Percentiles rank a stretch among this genome's conserved stretches.
Evolutionary conservation across 2,329 filamentous ascomycete species (phyloP).

Genomic region (Pezicula neosporulosa): DNA sequence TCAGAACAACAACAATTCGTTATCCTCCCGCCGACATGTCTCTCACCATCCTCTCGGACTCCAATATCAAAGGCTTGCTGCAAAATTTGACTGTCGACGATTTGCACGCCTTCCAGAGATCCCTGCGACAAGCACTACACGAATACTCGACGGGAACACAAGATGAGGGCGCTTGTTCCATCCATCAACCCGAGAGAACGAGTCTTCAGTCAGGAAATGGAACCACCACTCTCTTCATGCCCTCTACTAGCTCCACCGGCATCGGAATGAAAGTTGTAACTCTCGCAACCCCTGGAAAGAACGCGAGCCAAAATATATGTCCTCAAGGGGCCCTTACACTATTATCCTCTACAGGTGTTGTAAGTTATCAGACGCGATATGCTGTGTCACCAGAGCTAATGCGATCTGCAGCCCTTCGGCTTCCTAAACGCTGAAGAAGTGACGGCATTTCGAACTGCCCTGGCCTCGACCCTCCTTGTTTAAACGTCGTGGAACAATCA

Average conservation of each 20-base stretch:
- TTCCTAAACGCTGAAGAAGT: constrained; percentile 71
- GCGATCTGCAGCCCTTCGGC: constrained; percentile 44
- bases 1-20: neutral
- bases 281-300: constrained; percentile 39
- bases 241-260: constrained; percentile 58
- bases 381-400: too few relatives aligned
- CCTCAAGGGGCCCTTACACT: constrained; percentile 62
- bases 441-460: constrained; percentile 77
- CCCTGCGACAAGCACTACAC: constrained; percentile 50
- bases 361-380: too few relatives aligned
- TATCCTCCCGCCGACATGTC: constrained; percentile 40
- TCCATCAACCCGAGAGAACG: constrained; percentile 53
- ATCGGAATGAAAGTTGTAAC: constrained; percentile 74
- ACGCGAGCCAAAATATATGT: constrained; percentile 47
- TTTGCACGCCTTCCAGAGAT: constrained; percentile 46
- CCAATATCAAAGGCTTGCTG: constrained; percentile 50
- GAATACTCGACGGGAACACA: constrained; percentile 58
- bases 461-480: constrained; percentile 70
- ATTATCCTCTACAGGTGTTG: constrained; percentile 55
- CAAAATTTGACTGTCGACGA: constrained; percentile 50
- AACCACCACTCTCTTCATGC: constrained; percentile 70
- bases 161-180: constrained; percentile 28
- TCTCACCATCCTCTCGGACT: constrained; percentile 55
- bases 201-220: constrained; percentile 46
- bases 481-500: constrained; percentile 62